phyloP scores from a whole-genome alignment of 192 early-diverging fungal genomes.

The Oehlia diaphana region DNA sequence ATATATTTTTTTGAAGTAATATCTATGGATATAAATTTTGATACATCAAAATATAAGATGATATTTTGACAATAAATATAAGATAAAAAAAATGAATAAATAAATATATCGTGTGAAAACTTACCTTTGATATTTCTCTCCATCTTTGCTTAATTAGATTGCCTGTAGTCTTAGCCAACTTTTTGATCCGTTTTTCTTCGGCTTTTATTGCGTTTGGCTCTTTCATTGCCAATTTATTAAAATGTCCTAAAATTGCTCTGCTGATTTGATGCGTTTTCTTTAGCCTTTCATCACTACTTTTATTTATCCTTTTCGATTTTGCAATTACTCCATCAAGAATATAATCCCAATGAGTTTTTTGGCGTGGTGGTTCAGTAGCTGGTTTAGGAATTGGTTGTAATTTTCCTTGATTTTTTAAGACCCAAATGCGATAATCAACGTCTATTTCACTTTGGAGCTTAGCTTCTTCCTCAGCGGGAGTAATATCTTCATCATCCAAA shows the following conservation, averaged over 20 bases:
- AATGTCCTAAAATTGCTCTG: constrained; percentile 54
- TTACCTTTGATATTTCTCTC: constrained; percentile 67
- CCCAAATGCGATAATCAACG: constrained; percentile 46
- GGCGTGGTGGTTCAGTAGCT: constrained; percentile 39
- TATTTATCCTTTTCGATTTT: constrained; percentile 40
- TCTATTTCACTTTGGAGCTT: constrained; percentile 41
- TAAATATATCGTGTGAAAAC: constrained; percentile 2
- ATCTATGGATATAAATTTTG: constrained; percentile 14
- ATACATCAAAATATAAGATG: constrained; percentile 38
- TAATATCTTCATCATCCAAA: constrained; percentile 64
- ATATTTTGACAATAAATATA: constrained; percentile 46
- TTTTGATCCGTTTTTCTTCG: constrained; percentile 47
- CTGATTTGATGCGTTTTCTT: constrained; percentile 49
- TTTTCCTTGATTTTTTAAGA: constrained; percentile 47
- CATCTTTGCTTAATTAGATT: constrained; percentile 71
- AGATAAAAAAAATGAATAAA: neutral
- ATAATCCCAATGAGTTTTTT: constrained; percentile 45
- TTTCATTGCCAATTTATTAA: constrained; percentile 54
- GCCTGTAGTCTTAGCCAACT: constrained; percentile 65
- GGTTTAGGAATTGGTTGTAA: constrained; percentile 37
- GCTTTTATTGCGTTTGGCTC: constrained; percentile 44
- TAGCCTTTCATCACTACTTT: constrained; percentile 41
- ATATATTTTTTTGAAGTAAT: constrained; percentile 10
- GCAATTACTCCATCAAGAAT: constrained; percentile 44
- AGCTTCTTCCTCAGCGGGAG: constrained; percentile 42